phyloP scores from a whole-genome alignment of 495 filamentous ascomycete species.

The Hypoxylon rickii region DNA sequence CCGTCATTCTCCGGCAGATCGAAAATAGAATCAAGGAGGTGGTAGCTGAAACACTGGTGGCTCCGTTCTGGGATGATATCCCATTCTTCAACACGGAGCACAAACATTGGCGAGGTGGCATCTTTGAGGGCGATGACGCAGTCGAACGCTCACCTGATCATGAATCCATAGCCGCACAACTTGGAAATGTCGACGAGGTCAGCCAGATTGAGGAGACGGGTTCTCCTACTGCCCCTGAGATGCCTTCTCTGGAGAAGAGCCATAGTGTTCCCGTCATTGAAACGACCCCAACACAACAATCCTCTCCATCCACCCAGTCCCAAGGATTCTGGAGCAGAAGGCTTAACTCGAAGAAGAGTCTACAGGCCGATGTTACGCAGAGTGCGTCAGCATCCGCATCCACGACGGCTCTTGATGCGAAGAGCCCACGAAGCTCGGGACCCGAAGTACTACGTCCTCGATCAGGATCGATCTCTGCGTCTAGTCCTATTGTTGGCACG shows the following conservation, averaged over 20 bases:
- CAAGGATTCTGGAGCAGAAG: conserved; percentile 48
- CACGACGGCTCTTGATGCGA: conserved; percentile 47
- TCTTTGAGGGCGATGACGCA: conserved; percentile 71
- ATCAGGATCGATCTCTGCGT: conserved; percentile 58
- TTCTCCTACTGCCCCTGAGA: conserved; percentile 38
- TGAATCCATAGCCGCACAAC: conserved; percentile 59
- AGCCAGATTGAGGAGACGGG: conserved; percentile 45
- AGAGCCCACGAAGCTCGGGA: conserved; percentile 29
- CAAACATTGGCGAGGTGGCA: conserved; percentile 82
- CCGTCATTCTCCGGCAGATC: conserved; percentile 86
- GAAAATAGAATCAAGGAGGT: conserved; percentile 94
- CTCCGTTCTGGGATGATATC: conserved; percentile 93
- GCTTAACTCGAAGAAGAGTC: conserved; percentile 41
- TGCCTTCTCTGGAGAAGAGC: conserved; percentile 62
- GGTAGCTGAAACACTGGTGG: conserved; percentile 87
- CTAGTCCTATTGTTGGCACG: conserved; percentile 39
- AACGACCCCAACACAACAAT: conserved; percentile 21
- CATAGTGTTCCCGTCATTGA: conserved; percentile 55
- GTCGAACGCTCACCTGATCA: conserved; percentile 41
- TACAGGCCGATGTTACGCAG: conserved; percentile 17
- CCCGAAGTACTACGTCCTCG: conserved; percentile 44
- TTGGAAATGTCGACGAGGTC: conserved; percentile 58
- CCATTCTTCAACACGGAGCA: conserved; percentile 81
- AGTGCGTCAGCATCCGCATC: conserved; percentile 41
- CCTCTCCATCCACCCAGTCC: conserved; percentile 18